phyloP scores from a whole-genome alignment of 1,284 basidiomycete genomes.

The Boletus mariae region DNA sequence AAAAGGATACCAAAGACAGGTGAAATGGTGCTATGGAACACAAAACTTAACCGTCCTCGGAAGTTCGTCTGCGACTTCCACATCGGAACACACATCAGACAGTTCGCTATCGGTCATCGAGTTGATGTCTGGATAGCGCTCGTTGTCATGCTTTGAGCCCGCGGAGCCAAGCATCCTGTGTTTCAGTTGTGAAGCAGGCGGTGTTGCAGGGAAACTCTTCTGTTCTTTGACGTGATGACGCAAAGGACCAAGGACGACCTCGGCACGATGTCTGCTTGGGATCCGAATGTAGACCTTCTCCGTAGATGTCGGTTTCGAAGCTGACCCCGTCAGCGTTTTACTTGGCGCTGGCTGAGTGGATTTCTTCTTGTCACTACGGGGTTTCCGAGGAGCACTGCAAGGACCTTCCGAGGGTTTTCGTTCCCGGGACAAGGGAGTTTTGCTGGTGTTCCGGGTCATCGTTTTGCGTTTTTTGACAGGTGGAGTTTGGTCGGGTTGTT shows the following conservation, averaged over 20 bases:
- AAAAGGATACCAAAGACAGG: background rate
- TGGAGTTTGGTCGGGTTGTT: conserved; percentile 16
- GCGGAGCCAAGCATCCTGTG: conserved; percentile 17
- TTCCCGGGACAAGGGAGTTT: conserved; percentile 20
- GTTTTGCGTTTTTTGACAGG: conserved; percentile 28
- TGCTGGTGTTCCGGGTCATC: conserved; percentile 8
- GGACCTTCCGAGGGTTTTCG: conserved; percentile 26
- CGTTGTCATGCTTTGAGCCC: conserved; percentile 13
- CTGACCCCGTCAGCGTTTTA: conserved; percentile 12
- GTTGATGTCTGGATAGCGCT: conserved; percentile 20
- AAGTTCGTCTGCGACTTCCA: conserved; percentile 25
- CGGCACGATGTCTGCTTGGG: conserved; percentile 12
- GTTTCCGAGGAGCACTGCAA: conserved; percentile 29
- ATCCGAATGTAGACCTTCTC: conserved; percentile 30
- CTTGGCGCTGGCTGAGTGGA: conserved; percentile 14
- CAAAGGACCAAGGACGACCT: conserved; percentile 23
- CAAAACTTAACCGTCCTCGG: conserved; percentile 14
- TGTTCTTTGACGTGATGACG: conserved; percentile 13
- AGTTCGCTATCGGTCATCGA: conserved; percentile 21
- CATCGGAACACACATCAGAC: conserved; percentile 24
- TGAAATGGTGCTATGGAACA: conserved; percentile 14
- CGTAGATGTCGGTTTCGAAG: conserved; percentile 22
- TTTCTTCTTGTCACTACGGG: conserved; percentile 22
- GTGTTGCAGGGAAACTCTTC: conserved; percentile 17
- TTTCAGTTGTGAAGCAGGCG: conserved; percentile 24